Evolutionary conservation across 176 grass and related monocot species (phyloP).

Genomic region (Lolium perenne): DNA sequence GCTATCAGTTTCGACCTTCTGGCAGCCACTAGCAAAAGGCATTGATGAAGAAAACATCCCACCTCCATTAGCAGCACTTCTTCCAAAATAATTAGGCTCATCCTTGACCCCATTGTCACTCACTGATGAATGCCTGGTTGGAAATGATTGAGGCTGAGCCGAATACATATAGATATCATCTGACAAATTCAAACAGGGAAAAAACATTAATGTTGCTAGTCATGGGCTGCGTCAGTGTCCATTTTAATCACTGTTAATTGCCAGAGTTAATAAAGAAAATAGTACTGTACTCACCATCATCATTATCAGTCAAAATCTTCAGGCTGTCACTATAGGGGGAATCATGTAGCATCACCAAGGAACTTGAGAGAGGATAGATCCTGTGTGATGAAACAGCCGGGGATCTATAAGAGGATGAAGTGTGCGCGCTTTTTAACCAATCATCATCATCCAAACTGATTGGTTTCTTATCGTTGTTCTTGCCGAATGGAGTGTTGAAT

Average conservation of each 20-base stretch:
- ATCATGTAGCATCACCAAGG: constrained; percentile 34
- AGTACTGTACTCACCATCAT: constrained; percentile 29
- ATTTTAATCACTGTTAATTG: neutral
- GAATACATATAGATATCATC: constrained; percentile 15
- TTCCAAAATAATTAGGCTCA: constrained; percentile 39
- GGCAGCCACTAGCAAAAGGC: neutral
- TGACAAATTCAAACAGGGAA: neutral
- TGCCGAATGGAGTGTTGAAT: neutral
- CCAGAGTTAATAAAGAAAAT: constrained; percentile 20
- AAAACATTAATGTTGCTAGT: neutral
- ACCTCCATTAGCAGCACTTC: constrained; percentile 29
- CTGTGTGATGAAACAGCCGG: neutral
- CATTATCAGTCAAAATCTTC: neutral
- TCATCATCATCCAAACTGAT: neutral
- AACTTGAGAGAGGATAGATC: constrained; percentile 29
- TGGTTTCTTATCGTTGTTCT: neutral
- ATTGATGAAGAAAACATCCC: constrained; percentile 33
- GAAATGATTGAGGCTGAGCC: constrained; percentile 33
- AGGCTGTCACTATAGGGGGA: neutral
- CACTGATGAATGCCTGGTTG: constrained; percentile 23
- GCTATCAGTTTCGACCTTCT: neutral
- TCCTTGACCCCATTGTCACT: constrained; percentile 22
- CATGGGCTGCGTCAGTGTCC: neutral
- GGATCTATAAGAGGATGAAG: constrained; percentile 37
- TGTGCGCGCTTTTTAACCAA: neutral